Base-by-base conservation (phyloP, 495 filamentous ascomycete genomes). In the Talaromyces borbonicus region DNA sequence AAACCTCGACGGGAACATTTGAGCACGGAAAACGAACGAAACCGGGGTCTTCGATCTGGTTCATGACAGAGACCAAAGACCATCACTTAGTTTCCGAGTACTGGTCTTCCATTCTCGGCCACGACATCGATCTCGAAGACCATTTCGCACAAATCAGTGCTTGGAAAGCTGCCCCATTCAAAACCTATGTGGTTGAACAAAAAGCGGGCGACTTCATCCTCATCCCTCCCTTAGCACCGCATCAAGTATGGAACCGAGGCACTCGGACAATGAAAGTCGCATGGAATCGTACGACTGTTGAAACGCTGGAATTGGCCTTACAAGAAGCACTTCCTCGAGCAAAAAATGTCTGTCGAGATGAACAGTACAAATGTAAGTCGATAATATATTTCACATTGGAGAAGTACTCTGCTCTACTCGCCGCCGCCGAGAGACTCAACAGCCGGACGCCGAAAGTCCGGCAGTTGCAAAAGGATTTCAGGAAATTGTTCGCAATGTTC, bases 171-270 rank as follows among this genome's bases (percentile, higher is more conserved):
- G 92, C 90, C 2, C 89, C 86, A 6, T 96, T 97, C 54, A 84
- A 79, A 8, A 90, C 90, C 0, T 96, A 89, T 52, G 74, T 98
- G 43, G 87, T 95, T 23, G 87, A 98, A 55, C 92, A 98, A 58
- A 83, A 71, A 43, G 76, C 81, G n/a, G 92, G 92, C 6, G 92
- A 98, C 58, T 90, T 96, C 57, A 89, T 98, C 41, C 74, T 98
- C 1, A 82, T 98, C 15, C 92, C 92, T n/a, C 89, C 92, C 5
- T 66, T 97, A 5, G 90, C 90, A n/a, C 88, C 90, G 0, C 92
- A 98, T 56, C 92, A 98, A 56, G 92, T 98, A 18, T 98, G 92
- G 92, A 98, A 98, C 56, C 79, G 92, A 38, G 92, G 92, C 6
- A 94, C 88, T 8, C 71, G 87, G 30, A 98, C 90, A 0, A 85